A percentile compares a stretch with the other conserved stretches of the same genome.
Evolutionary conservation across 2,329 filamentous ascomycete species (phyloP).

Genomic region (Aspergillus unguis): DNA sequence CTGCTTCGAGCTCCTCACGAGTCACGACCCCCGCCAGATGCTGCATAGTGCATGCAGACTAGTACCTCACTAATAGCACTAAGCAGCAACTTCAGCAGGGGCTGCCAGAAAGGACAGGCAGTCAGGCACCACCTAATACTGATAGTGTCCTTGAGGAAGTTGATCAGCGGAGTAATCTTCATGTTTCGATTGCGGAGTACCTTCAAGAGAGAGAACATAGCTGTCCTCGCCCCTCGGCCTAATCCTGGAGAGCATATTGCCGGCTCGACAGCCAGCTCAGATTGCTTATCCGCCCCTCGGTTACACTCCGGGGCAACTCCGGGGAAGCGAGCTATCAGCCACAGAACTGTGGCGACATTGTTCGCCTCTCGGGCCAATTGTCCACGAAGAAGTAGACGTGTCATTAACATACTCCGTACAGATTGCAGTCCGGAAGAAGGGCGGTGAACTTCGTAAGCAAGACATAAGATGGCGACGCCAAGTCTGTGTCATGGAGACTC

Average conservation of each 20-base stretch:
- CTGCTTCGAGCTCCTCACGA: constrained; percentile 1
- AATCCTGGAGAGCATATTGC: constrained; percentile 3
- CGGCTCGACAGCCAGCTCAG: not conserved
- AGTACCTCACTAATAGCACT: constrained; percentile 9
- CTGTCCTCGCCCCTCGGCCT: not conserved
- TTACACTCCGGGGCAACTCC: constrained; percentile 2
- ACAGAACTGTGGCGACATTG: constrained; percentile 3
- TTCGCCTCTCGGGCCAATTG: constrained; percentile 3
- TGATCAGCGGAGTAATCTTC: not conserved
- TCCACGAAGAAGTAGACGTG: constrained; percentile 13
- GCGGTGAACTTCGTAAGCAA: not conserved
- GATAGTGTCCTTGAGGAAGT: not conserved
- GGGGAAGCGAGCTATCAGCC: constrained; percentile 1
- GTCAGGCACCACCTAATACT: not conserved
- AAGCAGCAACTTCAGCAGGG: constrained; percentile 4
- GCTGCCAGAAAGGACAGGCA: not conserved
- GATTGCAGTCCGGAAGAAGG: no score
- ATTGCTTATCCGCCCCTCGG: not conserved
- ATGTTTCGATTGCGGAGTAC: not conserved
- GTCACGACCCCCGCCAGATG: not conserved
- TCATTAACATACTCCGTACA: constrained; percentile 9
- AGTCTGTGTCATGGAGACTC: constrained; percentile 2
- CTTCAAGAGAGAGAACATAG: not conserved
- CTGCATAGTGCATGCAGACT: constrained; percentile 4
- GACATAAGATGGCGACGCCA: constrained; percentile 4